A percentile compares a stretch with the other conserved stretches of the same genome.
phyloP scores from a whole-genome alignment of 2,329 filamentous ascomycete species.

The Ophiosphaerella narmari region DNA sequence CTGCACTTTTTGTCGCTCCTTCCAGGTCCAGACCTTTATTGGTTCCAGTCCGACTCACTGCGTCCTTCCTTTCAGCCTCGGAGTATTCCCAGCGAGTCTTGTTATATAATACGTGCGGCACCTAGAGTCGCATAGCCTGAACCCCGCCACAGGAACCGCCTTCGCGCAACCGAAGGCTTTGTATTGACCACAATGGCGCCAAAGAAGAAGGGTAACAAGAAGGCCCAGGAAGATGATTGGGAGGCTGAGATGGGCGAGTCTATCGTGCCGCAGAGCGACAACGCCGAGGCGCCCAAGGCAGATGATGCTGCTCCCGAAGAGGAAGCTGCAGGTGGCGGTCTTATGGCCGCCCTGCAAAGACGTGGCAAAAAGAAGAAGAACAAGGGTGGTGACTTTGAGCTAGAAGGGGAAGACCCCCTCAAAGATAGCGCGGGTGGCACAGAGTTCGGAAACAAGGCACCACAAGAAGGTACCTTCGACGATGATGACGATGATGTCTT shows the following conservation, averaged over 20 bases:
- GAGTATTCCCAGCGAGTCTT: constrained; percentile 5
- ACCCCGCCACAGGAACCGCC: constrained; percentile 18
- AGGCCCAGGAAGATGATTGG: constrained; percentile 90
- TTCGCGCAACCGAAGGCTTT: constrained; percentile 6
- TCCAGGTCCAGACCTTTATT: constrained; percentile 32
- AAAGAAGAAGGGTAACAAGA: constrained; percentile 93
- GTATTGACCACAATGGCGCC: constrained; percentile 71
- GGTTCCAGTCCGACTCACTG: constrained; percentile 29
- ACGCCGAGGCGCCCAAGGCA: constrained; percentile 36
- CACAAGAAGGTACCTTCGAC: constrained; percentile 72
- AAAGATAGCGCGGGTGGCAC: constrained; percentile 46
- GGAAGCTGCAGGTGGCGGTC: constrained; percentile 53
- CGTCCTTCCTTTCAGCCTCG: constrained; percentile 17
- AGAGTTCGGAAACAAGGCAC: constrained; percentile 68
- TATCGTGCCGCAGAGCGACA: constrained; percentile 63
- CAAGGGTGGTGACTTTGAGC: constrained; percentile 68
- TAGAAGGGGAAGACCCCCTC: constrained; percentile 67
- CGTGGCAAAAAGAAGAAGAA: constrained; percentile 84
- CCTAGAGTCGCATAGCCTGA: constrained; percentile 2
- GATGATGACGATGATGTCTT: constrained; percentile 83
- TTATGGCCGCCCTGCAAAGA: constrained; percentile 57
- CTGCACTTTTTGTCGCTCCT: constrained; percentile 19
- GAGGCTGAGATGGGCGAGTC: constrained; percentile 88
- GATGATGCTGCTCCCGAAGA: constrained; percentile 51
- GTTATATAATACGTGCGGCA: neutral